A percentile compares a stretch with the other conserved stretches of the same genome.
These are phyloP conservation scores for Diaporthe humulicola DNA, from an alignment of 2,329 filamentous ascomycete species.

Conservation along the genomic window DNA sequence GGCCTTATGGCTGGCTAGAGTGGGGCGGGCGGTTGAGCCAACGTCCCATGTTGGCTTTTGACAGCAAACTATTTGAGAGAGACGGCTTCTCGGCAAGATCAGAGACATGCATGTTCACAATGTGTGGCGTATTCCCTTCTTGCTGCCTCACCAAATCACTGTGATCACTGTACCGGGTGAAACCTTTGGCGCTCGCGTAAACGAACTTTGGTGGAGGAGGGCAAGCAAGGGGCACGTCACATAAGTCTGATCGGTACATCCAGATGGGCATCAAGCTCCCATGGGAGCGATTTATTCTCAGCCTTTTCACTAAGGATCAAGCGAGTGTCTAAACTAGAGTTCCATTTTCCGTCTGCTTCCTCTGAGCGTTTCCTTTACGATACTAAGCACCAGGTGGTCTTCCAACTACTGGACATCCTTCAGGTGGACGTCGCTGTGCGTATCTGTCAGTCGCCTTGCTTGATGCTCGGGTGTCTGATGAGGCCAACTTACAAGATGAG, in stretches of 20 bases:
- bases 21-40: not conserved
- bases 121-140: not conserved
- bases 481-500: slow-evolving; percentile 83
- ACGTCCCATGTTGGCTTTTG: not conserved
- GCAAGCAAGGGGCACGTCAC: not conserved
- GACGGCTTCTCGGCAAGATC: not conserved
- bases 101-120: not conserved
- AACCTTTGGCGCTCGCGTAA: not conserved
- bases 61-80: not conserved
- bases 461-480: not conserved
- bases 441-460: slow-evolving; percentile 40
- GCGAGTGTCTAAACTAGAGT: slow-evolving; percentile 24
- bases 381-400: not conserved
- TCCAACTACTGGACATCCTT: slow-evolving; percentile 47
- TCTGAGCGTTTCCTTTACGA: not conserved
- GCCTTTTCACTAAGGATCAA: slow-evolving; percentile 14
- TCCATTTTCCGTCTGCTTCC: not conserved
- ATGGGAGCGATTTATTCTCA: slow-evolving; percentile 3
- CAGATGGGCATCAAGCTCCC: not conserved
- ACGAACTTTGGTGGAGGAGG: not conserved
- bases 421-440: slow-evolving; percentile 50
- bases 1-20: not conserved
- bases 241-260: not conserved
- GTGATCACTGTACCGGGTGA: not conserved
- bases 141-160: not conserved